These are phyloP conservation scores for Globisporangium paddicum DNA, from an alignment of 352 stramenopile species.

Conservation along the genomic window DNA sequence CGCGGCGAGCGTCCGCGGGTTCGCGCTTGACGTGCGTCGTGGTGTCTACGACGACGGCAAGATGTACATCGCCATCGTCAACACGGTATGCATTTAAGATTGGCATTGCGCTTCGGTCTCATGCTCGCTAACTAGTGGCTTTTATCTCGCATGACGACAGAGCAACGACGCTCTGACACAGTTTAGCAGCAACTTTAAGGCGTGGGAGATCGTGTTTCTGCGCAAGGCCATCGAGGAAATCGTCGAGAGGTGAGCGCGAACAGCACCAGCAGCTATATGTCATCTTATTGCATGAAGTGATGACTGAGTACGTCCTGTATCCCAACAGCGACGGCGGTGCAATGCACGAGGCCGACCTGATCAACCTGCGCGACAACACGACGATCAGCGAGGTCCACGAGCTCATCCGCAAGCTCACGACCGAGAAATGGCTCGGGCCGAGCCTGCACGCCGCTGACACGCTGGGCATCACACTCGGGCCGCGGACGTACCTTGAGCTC, in stretches of 20 bases:
- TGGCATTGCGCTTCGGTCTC: too few relatives aligned
- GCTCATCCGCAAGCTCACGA: slow-evolving; percentile 54
- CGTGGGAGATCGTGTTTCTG: slow-evolving; percentile 84
- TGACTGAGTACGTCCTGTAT: background rate
- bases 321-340: slow-evolving; percentile 47
- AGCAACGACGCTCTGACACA: slow-evolving; percentile 71
- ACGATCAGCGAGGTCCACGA: slow-evolving; percentile 61
- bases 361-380: slow-evolving; percentile 69
- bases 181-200: slow-evolving; percentile 72
- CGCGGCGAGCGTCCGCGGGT: slow-evolving; percentile 46
- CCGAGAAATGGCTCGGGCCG: slow-evolving; percentile 65
- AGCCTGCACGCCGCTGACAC: slow-evolving; percentile 34
- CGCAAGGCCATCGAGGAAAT: slow-evolving; percentile 81
- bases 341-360: slow-evolving; percentile 57
- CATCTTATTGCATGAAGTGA: background rate
- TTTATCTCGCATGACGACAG: too few relatives aligned
- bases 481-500: slow-evolving; percentile 67
- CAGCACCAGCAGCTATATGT: background rate
- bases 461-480: slow-evolving; percentile 50
- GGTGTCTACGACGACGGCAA: slow-evolving; percentile 81
- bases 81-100: slow-evolving; percentile 73
- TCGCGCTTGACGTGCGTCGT: slow-evolving; percentile 68
- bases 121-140: too few relatives aligned
- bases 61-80: slow-evolving; percentile 76
- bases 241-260: slow-evolving; percentile 44